A percentile compares a stretch with the other conserved stretches of the same genome.
phyloP scores from a whole-genome alignment of 306 rosid species.

The Pterocarpus santalinus region DNA sequence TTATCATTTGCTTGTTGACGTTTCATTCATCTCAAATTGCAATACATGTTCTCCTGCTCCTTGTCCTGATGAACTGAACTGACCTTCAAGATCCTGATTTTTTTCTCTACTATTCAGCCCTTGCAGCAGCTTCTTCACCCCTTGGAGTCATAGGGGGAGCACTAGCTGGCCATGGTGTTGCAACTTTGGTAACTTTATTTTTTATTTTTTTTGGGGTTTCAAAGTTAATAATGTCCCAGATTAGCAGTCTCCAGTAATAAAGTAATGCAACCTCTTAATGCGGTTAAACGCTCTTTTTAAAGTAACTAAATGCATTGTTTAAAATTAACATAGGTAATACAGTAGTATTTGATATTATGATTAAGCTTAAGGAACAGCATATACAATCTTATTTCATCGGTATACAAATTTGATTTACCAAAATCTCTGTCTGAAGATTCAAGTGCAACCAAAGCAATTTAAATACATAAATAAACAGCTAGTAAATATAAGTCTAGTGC shows the following conservation, averaged over 20 bases:
- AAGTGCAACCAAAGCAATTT: conserved; percentile 11
- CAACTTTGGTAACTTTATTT: conserved; percentile 77
- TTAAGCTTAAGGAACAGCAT: not conserved
- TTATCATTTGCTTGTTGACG: conserved; percentile 15
- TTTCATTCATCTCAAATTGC: conserved; percentile 23
- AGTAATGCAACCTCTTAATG: conserved; percentile 29
- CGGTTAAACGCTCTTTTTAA: conserved; percentile 27
- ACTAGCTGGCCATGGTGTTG: conserved; percentile 90
- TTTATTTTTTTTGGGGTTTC: not conserved
- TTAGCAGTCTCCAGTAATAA: conserved; percentile 1
- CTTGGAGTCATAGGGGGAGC: conserved; percentile 97
- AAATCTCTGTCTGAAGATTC: not conserved
- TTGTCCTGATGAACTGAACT: conserved; percentile 33
- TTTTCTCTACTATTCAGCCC: conserved; percentile 66
- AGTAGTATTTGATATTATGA: not conserved
- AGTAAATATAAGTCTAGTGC: not conserved
- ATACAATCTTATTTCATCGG: not conserved
- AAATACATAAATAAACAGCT: conserved; percentile 12
- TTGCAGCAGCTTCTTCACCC: conserved; percentile 98
- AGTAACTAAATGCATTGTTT: conserved; percentile 28
- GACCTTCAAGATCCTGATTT: conserved; percentile 32
- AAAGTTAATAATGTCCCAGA: not conserved
- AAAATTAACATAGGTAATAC: not conserved
- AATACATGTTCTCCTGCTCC: conserved; percentile 9
- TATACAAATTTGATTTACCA: not conserved